phyloP scores from a whole-genome alignment of 2,329 filamentous ascomycete genomes.

The Fusarium burgessii region DNA sequence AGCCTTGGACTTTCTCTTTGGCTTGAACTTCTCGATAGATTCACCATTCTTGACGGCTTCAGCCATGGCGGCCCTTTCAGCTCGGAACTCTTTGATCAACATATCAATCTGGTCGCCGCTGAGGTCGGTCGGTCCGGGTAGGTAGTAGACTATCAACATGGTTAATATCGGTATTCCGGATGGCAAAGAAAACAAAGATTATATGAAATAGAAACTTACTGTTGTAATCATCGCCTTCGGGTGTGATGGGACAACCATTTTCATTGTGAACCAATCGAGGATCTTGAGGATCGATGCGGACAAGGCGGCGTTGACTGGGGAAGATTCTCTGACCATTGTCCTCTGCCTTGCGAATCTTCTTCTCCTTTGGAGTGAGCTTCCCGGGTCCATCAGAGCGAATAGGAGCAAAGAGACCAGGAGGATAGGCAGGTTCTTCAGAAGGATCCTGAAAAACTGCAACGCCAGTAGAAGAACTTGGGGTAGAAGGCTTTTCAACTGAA shows the following conservation, averaged over 20 bases:
- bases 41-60: not conserved
- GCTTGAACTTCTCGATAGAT: not conserved
- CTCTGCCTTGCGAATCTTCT: constrained; percentile 1
- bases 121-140: not conserved
- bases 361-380: constrained; percentile 5
- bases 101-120: not conserved
- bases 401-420: not conserved
- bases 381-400: not conserved
- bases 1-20: constrained; percentile 1
- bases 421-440: not conserved
- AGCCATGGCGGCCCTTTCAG: not conserved
- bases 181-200: not conserved
- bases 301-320: constrained; percentile 9
- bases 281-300: constrained; percentile 1
- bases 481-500: not conserved
- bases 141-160: constrained; percentile 1
- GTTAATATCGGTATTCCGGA: not conserved
- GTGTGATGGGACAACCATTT: not conserved
- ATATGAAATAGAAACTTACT: not conserved
- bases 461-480: not conserved
- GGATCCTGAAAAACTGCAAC: not conserved
- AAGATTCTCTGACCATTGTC: not conserved
- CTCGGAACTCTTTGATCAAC: not conserved
- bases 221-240: not conserved
- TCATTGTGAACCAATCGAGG: not conserved